phyloP scores from a whole-genome alignment of 2,329 filamentous ascomycete species.

The Diaporthe nobilis region DNA sequence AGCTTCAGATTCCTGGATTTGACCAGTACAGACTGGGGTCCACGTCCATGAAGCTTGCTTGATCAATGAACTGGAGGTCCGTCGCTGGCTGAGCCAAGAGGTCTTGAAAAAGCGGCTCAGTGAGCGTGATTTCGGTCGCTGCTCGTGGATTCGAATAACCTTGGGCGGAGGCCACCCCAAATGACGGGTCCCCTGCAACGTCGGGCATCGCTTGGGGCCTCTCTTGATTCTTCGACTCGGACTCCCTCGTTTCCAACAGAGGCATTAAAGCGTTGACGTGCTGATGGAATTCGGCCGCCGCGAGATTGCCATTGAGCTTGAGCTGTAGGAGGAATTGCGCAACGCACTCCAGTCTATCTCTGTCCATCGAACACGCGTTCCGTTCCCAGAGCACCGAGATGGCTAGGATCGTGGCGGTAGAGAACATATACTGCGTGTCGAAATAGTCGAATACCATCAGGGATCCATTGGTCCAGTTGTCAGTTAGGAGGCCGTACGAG shows the following conservation, averaged over 20 bases:
- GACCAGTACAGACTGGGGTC: constrained; percentile 12
- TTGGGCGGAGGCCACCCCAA: neutral
- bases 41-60: constrained; percentile 16
- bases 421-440: constrained; percentile 18
- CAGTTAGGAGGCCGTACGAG: neutral
- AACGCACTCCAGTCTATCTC: neutral
- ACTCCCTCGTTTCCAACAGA: constrained; percentile 2
- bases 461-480: constrained; percentile 8
- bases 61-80: constrained; percentile 8
- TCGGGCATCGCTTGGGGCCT: neutral
- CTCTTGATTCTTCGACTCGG: neutral
- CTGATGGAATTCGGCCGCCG: neutral
- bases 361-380: constrained; percentile 1
- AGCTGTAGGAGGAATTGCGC: neutral
- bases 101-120: constrained; percentile 8
- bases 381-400: constrained; percentile 11
- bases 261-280: neutral
- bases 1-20: neutral
- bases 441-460: constrained; percentile 11
- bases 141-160: neutral
- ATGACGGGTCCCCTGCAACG: neutral
- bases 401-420: neutral
- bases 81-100: constrained; percentile 1
- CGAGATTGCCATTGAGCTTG: neutral
- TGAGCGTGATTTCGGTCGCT: neutral